Percentiles rank a stretch among this genome's conserved stretches.
phyloP scores from a whole-genome alignment of 106 monocot genomes.

The Dendrobium nobile region DNA sequence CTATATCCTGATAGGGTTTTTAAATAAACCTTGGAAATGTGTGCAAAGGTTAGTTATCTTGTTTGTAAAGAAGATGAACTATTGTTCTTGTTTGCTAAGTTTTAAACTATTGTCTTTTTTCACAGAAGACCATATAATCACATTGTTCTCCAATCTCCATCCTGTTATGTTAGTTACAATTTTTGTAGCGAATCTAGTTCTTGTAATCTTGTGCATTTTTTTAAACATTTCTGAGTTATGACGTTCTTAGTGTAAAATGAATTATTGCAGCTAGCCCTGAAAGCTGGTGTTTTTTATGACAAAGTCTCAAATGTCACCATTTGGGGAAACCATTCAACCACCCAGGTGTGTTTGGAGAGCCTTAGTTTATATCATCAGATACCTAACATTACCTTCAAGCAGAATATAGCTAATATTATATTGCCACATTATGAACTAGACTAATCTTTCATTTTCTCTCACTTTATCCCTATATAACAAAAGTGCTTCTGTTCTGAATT shows the following conservation, averaged over 20 bases:
- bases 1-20: not conserved
- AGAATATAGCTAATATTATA: not conserved
- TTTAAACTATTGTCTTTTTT: not conserved
- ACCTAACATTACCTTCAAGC: not conserved
- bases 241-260: not conserved
- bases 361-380: conserved; percentile 8
- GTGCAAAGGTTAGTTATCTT: not conserved
- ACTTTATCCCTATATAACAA: not conserved
- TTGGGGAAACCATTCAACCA: conserved; percentile 99
- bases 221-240: conserved; percentile 7
- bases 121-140: too few relatives aligned
- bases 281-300: conserved; percentile 98
- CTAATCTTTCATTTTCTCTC: not conserved
- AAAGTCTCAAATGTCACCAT: conserved; percentile 97
- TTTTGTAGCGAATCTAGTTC: not conserved
- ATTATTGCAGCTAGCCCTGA: conserved; percentile 66
- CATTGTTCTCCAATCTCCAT: not conserved
- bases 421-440: not conserved
- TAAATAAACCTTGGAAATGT: not conserved
- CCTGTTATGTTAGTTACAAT: not conserved
- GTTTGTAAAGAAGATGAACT: not conserved
- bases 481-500: not conserved
- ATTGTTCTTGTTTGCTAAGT: not conserved
- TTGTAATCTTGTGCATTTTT: not conserved
- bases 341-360: conserved; percentile 48